phyloP scores from a whole-genome alignment of 1,284 basidiomycete genomes.

The Trichosporon sp. region DNA sequence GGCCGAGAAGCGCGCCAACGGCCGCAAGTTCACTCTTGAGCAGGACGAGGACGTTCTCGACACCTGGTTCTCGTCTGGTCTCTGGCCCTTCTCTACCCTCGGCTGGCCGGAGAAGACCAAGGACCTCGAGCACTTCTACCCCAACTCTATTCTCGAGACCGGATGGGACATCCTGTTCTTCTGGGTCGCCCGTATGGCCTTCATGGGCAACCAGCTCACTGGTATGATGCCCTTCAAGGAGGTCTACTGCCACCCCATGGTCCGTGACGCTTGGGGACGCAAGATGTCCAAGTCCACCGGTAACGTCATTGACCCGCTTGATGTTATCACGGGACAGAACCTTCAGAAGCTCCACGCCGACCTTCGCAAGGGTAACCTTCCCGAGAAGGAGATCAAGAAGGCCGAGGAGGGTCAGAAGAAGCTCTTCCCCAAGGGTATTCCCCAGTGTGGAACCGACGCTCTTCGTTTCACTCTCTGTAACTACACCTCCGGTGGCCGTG shows the following conservation, averaged over 20 bases:
- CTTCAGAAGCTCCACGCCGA: constrained; percentile 84
- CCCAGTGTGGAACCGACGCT: constrained; percentile 96
- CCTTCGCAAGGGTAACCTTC: constrained; percentile 85
- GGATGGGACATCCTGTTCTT: constrained; percentile 99
- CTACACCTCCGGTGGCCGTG: constrained; percentile 80
- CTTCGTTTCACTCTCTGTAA: constrained; percentile 92
- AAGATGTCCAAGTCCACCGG: constrained; percentile 99
- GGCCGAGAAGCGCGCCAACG: constrained; percentile 68
- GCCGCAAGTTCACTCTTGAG: constrained; percentile 68
- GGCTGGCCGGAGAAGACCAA: constrained; percentile 81
- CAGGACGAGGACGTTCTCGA: constrained; percentile 98
- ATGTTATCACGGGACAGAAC: constrained; percentile 83
- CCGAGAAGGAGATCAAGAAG: constrained; percentile 87
- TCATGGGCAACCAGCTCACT: constrained; percentile 87
- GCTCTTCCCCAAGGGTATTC: constrained; percentile 98
- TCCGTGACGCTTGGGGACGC: constrained; percentile 94
- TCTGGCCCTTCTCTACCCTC: constrained; percentile 98
- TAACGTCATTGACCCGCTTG: constrained; percentile 96
- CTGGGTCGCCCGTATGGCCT: constrained; percentile 98
- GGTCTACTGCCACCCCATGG: constrained; percentile 99
- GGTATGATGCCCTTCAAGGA: constrained; percentile 91
- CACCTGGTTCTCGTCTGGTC: constrained; percentile 97
- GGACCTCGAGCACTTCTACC: constrained; percentile 80
- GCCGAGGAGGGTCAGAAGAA: constrained; percentile 96
- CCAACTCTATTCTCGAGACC: constrained; percentile 84